phyloP scores from a whole-genome alignment of 2,329 filamentous ascomycete species.

The Beauveria caledonica region DNA sequence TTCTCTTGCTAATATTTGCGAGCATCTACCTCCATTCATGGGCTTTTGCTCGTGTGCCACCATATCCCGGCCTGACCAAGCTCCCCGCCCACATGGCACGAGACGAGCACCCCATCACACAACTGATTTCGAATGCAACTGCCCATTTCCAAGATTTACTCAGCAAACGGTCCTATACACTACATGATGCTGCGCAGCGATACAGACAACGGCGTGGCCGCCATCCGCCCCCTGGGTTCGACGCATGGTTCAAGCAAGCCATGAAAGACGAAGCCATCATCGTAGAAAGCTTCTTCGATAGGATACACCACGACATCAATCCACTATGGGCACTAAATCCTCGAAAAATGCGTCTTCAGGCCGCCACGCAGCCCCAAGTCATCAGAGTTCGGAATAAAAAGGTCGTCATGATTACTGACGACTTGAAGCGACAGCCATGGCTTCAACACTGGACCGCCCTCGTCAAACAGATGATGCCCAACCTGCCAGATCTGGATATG shows the following conservation, averaged over 20 bases:
- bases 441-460: conserved; percentile 7
- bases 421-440: neutral
- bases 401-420: neutral
- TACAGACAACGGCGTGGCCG: conserved; percentile 43
- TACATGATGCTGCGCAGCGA: conserved; percentile 38
- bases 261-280: conserved; percentile 37
- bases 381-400: neutral
- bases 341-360: conserved; percentile 23
- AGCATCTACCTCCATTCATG: no score
- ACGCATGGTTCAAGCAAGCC: conserved; percentile 44
- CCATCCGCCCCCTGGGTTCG: conserved; percentile 47
- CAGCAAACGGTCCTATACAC: conserved; percentile 30
- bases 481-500: conserved; percentile 46
- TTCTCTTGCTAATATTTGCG: no score
- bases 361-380: conserved; percentile 23
- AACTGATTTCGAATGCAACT: conserved; percentile 31
- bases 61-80: no score
- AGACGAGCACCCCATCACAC: conserved; percentile 32
- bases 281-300: conserved; percentile 48
- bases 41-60: no score
- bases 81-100: no score
- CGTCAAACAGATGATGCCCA: conserved; percentile 17
- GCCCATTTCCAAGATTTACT: conserved; percentile 25
- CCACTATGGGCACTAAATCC: conserved; percentile 43
- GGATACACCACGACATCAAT: conserved; percentile 45